Conservation (phyloP, 176 grass and related monocot species). For the Tuctoria greenei region DNA sequence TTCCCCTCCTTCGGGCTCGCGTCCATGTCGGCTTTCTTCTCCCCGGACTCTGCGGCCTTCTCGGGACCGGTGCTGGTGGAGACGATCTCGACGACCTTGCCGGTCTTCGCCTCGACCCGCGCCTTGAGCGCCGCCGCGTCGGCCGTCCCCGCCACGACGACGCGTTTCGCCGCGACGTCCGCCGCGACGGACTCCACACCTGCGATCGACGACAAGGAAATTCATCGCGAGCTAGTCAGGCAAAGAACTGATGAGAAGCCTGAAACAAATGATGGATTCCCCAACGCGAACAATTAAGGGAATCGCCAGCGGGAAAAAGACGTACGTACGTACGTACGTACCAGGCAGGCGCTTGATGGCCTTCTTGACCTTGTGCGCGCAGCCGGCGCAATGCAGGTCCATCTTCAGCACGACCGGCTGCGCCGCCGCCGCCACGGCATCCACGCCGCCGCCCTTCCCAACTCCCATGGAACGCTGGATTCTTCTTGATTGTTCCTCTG, state of each 20-base stretch:
- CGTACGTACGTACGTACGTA: no score
- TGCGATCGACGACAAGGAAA: not conserved
- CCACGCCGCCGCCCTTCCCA: constrained; percentile 6
- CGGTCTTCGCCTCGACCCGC: constrained; percentile 57
- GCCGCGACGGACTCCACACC: constrained; percentile 40
- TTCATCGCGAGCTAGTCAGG: not conserved
- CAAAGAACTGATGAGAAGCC: not conserved
- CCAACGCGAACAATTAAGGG: no score
- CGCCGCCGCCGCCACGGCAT: not conserved
- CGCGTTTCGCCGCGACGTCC: constrained; percentile 42
- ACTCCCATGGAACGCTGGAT: constrained; percentile 17
- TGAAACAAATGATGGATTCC: no score
- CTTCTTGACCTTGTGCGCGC: constrained; percentile 67
- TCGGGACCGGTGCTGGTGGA: constrained; percentile 43
- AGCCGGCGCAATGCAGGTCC: constrained; percentile 75
- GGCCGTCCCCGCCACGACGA: constrained; percentile 49
- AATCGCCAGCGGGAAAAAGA: not conserved
- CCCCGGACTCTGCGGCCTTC: constrained; percentile 5
- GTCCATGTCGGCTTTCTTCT: constrained; percentile 44
- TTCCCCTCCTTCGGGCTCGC: constrained; percentile 39
- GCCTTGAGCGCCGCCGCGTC: constrained; percentile 58
- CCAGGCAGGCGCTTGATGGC: constrained; percentile 46
- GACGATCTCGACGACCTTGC: constrained; percentile 52
- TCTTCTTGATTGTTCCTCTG: constrained; percentile 1
- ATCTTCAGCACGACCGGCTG: constrained; percentile 51